These are phyloP conservation scores for Acacia crassicarpa DNA, from an alignment of 306 rosid genomes.

Conservation along the genomic window DNA sequence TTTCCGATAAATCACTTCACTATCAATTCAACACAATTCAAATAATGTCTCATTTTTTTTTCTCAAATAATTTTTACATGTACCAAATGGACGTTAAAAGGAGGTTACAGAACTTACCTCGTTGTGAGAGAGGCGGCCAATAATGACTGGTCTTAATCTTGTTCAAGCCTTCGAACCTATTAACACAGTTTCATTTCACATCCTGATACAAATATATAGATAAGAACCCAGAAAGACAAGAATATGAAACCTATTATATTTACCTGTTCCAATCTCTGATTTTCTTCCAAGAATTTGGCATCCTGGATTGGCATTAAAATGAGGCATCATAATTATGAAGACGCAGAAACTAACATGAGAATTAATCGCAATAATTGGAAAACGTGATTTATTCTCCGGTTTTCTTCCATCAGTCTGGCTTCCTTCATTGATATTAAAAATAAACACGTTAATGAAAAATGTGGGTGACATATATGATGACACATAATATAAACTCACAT, in stretches of 20 bases:
- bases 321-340: not conserved
- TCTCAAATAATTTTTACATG: not conserved
- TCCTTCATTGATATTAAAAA: constrained; percentile 19
- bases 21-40: not conserved
- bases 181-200: not conserved
- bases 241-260: not conserved
- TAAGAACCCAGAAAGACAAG: not conserved
- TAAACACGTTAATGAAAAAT: not conserved
- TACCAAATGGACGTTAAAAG: not conserved
- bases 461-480: not conserved
- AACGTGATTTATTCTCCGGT: constrained; percentile 36
- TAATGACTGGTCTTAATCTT: not conserved
- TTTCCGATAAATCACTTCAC: not conserved
- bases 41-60: too few relatives aligned
- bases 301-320: not conserved
- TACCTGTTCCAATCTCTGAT: not conserved
- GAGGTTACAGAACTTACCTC: not conserved
- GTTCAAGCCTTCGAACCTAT: not conserved
- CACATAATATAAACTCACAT: too few relatives aligned
- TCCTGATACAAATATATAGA: not conserved
- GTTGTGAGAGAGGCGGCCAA: not conserved
- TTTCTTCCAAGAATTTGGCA: not conserved
- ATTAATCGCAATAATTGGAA: not conserved
- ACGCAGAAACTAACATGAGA: not conserved
- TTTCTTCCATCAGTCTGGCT: constrained; percentile 35